Conservation (phyloP, 2,329 filamentous ascomycete species). For the Colletotrichum phormii region DNA sequence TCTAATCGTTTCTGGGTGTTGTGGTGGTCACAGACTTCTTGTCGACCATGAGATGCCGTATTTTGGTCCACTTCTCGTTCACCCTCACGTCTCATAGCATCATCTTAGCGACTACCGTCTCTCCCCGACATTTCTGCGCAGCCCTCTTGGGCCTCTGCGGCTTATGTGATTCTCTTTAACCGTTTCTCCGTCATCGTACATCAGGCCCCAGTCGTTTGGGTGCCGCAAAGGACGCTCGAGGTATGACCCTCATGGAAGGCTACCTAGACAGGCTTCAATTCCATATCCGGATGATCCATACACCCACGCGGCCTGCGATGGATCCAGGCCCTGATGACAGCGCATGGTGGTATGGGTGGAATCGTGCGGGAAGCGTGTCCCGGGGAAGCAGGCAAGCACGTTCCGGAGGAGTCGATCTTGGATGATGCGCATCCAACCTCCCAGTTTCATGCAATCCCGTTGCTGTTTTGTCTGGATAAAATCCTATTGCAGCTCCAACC, state of each 20-base stretch:
- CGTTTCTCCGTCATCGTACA: slow-evolving; percentile 36
- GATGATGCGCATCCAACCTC: slow-evolving; percentile 50
- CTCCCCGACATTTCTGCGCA: slow-evolving; percentile 16
- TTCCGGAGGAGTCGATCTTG: slow-evolving; percentile 52
- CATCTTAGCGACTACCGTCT: slow-evolving; percentile 4
- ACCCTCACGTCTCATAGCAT: slow-evolving; percentile 17
- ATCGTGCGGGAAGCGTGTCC: slow-evolving; percentile 51
- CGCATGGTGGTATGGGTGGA: slow-evolving; percentile 45
- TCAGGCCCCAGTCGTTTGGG: slow-evolving; percentile 34
- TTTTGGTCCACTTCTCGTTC: slow-evolving; percentile 6
- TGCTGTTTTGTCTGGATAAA: slow-evolving; percentile 44
- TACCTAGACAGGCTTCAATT: slow-evolving; percentile 21
- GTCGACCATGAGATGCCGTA: background rate
- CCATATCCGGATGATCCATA: slow-evolving; percentile 21
- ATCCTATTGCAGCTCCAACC: slow-evolving; percentile 35
- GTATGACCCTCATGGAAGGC: slow-evolving; percentile 19
- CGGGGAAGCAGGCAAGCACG: slow-evolving; percentile 52
- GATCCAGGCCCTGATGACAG: slow-evolving; percentile 49
- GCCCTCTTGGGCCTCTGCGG: slow-evolving; percentile 15
- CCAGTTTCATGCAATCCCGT: slow-evolving; percentile 46
- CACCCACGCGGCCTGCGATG: slow-evolving; percentile 40
- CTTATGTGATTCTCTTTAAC: slow-evolving; percentile 26
- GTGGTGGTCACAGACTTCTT: background rate
- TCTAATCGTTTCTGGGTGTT: background rate
- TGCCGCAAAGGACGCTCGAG: slow-evolving; percentile 14